A percentile compares a stretch with the other conserved stretches of the same genome.
These are phyloP conservation scores for Ensete ventricosum DNA, from an alignment of 176 grass and related monocot species.

Conservation along the genomic window DNA sequence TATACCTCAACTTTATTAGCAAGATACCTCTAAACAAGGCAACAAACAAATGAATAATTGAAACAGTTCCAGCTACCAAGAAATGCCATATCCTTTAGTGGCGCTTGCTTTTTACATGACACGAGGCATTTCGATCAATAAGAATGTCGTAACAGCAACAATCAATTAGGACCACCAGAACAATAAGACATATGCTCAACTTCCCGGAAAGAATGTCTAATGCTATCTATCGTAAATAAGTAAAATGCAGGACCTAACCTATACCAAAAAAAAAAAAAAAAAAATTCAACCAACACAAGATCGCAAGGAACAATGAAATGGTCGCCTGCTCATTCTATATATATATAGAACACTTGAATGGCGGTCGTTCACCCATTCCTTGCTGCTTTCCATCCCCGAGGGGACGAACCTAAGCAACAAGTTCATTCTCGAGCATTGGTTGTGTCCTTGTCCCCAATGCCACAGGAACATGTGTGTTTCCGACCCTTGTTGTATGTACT, in stretches of 20 bases:
- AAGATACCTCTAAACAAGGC: slow-evolving; percentile 32
- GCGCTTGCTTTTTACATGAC: background rate
- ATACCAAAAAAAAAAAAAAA: background rate
- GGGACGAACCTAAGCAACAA: slow-evolving; percentile 27
- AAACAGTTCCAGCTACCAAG: slow-evolving; percentile 18
- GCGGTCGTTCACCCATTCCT: background rate
- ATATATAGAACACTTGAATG: slow-evolving; percentile 12
- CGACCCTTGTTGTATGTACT: slow-evolving; percentile 60
- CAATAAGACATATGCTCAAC: slow-evolving; percentile 4
- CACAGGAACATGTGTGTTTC: slow-evolving; percentile 50
- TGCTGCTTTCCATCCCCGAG: background rate
- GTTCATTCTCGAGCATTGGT: slow-evolving; percentile 74
- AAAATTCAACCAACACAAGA: background rate
- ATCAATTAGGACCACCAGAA: background rate
- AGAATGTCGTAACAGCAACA: background rate
- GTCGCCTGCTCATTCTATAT: slow-evolving; percentile 4
- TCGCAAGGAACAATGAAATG: slow-evolving; percentile 13
- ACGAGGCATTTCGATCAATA: background rate
- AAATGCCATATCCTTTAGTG: background rate
- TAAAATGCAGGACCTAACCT: background rate
- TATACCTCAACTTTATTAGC: slow-evolving; percentile 60
- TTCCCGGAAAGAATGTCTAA: background rate
- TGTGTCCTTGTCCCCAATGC: slow-evolving; percentile 50
- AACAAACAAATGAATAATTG: slow-evolving; percentile 40
- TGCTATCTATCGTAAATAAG: slow-evolving; percentile 12